phyloP scores from a whole-genome alignment of 164 flowering plant species.

The Buxus sempervirens region DNA sequence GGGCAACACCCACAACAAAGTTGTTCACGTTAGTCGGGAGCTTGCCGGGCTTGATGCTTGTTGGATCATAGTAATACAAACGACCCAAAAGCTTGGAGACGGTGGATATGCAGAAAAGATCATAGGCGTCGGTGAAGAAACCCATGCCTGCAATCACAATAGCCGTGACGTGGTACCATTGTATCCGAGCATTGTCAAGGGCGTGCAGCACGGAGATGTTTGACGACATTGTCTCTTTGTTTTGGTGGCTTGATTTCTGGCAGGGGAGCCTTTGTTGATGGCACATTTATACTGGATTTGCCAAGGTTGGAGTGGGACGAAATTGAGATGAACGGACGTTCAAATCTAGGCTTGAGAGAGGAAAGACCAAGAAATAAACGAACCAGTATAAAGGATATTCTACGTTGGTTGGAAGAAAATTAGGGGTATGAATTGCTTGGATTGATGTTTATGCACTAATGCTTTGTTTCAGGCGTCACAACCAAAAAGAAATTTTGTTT shows the following conservation, averaged over 20 bases:
- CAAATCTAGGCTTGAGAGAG: too few species aligned
- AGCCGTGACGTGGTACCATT: slow-evolving; percentile 53
- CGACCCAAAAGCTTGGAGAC: slow-evolving; percentile 56
- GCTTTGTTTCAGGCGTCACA: too few species aligned
- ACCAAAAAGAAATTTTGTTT: too few species aligned
- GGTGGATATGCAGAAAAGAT: slow-evolving; percentile 55
- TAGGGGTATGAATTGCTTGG: too few species aligned
- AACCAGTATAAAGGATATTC: too few species aligned
- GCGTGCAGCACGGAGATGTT: slow-evolving; percentile 42
- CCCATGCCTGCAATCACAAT: slow-evolving; percentile 60
- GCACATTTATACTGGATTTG: too few species aligned
- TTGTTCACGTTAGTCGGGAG: slow-evolving; percentile 39
- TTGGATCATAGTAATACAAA: slow-evolving; percentile 37
- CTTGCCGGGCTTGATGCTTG: slow-evolving; percentile 24
- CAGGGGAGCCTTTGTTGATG: neutral
- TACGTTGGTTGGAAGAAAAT: too few species aligned
- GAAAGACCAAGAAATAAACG: too few species aligned
- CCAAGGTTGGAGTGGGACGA: too few species aligned
- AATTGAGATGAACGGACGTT: too few species aligned
- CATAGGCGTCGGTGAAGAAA: slow-evolving; percentile 69
- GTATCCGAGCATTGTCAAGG: slow-evolving; percentile 46
- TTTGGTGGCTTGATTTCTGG: neutral
- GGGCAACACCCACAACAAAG: slow-evolving; percentile 43
- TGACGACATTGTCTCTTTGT: neutral
- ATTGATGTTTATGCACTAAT: too few species aligned